Percentiles rank a stretch among this genome's conserved stretches.
Evolutionary conservation across 345 rosid species (phyloP).

Genomic region (Microthlaspi erraticum): DNA sequence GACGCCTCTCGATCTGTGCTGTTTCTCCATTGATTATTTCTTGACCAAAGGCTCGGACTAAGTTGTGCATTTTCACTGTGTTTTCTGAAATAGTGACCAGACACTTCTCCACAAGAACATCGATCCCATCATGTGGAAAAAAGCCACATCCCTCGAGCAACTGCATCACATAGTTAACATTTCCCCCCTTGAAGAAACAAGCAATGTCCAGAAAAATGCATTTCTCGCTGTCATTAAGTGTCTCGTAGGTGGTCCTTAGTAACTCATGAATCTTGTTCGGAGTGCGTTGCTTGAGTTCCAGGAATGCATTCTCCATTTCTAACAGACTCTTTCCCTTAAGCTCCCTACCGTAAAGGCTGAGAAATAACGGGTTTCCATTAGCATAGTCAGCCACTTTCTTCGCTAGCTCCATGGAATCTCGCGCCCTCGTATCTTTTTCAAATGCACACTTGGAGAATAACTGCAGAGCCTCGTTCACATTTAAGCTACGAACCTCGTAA

Average conservation of each 20-base stretch:
- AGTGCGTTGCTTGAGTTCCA: not conserved
- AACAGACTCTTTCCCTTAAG: not conserved
- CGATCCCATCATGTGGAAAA: constrained; percentile 29
- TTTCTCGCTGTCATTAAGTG: constrained; percentile 13
- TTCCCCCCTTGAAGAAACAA: constrained; percentile 29
- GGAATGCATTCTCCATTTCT: not conserved
- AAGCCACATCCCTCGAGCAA: constrained; percentile 38
- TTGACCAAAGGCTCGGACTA: constrained; percentile 39
- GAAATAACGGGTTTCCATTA: constrained; percentile 44
- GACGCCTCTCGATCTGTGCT: not conserved
- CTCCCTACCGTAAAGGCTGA: not conserved
- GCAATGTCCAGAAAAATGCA: constrained; percentile 32
- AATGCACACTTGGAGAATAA: constrained; percentile 3
- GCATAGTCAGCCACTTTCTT: constrained; percentile 11
- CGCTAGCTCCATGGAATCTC: not conserved
- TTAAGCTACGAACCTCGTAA: constrained; percentile 14
- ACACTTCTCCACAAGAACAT: constrained; percentile 43
- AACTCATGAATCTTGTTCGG: not conserved
- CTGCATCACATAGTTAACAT: constrained; percentile 18
- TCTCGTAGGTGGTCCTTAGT: constrained; percentile 20
- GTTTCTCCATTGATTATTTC: constrained; percentile 29
- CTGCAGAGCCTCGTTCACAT: constrained; percentile 9
- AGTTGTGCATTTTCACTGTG: constrained; percentile 26
- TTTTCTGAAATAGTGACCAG: constrained; percentile 21
- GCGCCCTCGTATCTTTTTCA: not conserved